Conservation (phyloP, 768 basidiomycete genomes). For the Boletus pseudopeckii region DNA sequence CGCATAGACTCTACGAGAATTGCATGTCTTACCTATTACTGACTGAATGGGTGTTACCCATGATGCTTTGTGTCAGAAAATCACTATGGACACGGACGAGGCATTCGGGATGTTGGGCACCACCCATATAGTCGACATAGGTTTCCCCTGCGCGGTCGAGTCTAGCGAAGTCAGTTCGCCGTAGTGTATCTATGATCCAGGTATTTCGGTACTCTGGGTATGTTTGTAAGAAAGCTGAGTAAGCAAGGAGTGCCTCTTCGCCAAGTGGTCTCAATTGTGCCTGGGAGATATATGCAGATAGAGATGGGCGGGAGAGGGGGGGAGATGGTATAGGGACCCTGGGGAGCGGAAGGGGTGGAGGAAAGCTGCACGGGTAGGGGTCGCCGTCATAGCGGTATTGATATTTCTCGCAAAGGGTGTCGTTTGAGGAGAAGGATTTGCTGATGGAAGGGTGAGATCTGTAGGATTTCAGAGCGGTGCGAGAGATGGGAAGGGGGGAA, state of each 20-base stretch:
- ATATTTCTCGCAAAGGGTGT: slow-evolving; percentile 36
- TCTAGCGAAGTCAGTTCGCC: slow-evolving; percentile 58
- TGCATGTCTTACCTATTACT: slow-evolving; percentile 61
- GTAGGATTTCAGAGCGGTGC: slow-evolving; percentile 39
- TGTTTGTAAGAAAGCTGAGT: slow-evolving; percentile 43
- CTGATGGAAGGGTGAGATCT: slow-evolving; percentile 35
- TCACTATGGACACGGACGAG: slow-evolving; percentile 67
- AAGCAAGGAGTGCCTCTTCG: slow-evolving; percentile 41
- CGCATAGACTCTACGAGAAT: not conserved
- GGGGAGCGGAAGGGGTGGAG: not conserved
- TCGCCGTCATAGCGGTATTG: slow-evolving; percentile 13
- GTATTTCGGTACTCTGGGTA: slow-evolving; percentile 61
- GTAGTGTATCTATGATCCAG: slow-evolving; percentile 67
- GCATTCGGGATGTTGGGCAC: slow-evolving; percentile 74
- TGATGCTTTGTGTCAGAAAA: slow-evolving; percentile 61
- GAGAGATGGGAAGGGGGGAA: slow-evolving; percentile 25
- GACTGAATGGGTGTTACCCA: slow-evolving; percentile 84
- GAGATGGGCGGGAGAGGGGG: slow-evolving; percentile 4
- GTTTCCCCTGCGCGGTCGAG: slow-evolving; percentile 63
- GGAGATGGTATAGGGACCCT: not conserved
- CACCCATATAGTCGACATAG: slow-evolving; percentile 87
- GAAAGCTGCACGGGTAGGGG: not conserved
- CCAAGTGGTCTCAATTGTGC: slow-evolving; percentile 22
- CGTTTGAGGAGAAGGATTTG: slow-evolving; percentile 38
- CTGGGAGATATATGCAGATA: slow-evolving; percentile 28